Conservation (phyloP, 768 basidiomycete genomes). For the Mycena capillaripes region DNA sequence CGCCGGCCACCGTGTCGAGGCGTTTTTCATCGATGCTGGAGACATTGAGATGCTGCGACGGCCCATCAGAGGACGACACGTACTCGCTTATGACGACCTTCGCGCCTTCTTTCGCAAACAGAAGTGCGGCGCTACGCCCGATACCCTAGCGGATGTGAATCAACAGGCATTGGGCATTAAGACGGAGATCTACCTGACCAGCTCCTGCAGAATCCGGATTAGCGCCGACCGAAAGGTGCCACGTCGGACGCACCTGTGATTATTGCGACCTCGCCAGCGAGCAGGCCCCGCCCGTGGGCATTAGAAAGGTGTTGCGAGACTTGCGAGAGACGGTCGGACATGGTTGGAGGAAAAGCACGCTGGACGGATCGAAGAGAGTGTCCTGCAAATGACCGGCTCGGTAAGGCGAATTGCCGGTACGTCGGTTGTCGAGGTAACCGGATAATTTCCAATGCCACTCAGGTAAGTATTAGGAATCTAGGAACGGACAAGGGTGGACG, state of each 20-base stretch:
- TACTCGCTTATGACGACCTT: constrained; percentile 91
- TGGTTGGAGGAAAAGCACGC: constrained; percentile 37
- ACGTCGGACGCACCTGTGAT: constrained; percentile 74
- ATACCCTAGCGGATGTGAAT: constrained; percentile 70
- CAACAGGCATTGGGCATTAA: no score
- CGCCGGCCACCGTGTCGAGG: constrained; percentile 73
- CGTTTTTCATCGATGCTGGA: constrained; percentile 80
- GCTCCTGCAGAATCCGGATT: constrained; percentile 62
- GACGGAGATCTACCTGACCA: constrained; percentile 68
- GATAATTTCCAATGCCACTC: neutral
- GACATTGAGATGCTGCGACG: neutral
- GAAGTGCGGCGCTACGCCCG: constrained; percentile 78
- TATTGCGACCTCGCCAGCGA: constrained; percentile 86
- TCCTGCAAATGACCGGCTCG: neutral
- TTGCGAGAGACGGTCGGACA: constrained; percentile 75
- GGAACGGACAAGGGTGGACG: no score
- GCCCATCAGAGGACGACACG: constrained; percentile 37
- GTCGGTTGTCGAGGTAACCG: neutral
- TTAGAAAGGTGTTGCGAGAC: constrained; percentile 79
- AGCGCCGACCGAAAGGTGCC: neutral
- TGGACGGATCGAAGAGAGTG: neutral
- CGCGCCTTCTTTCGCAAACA: constrained; percentile 89
- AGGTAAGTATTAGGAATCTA: no score
- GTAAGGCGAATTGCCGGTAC: neutral
- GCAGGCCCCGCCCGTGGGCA: constrained; percentile 66